Evolutionary conservation across 2,329 filamentous ascomycete species (phyloP), one percentile per base, ranked within the genome.

Genomic region (Penicillium rolfsii): DNA sequence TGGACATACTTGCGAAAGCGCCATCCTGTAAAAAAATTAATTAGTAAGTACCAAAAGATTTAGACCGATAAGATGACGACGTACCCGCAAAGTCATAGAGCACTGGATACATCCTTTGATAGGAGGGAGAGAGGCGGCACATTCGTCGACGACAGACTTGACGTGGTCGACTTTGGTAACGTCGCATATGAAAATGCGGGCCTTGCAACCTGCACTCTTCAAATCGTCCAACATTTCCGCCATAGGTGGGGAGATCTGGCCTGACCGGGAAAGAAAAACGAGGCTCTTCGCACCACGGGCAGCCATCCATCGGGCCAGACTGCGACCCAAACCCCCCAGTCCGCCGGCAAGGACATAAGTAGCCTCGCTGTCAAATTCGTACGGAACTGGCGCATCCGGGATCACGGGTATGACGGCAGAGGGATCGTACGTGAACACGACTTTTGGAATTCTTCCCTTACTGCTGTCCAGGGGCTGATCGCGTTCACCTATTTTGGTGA

Each of bases 1-100:
- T 76, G 0, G 69, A 71, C 75, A 82, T 79, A 5, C 57, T 50
- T 1, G 59, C 55, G 14, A 69, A 69, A 4, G 62, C 26, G 1
- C 61, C 62, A 45, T 69, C 67, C 67, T 69, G 16, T 3, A 12
- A 5, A 8, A 16, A 3, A 35, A 45, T 22, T 22, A 22, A 22
- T 22, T 22, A 22, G 40, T 64, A 35, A 64, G 52, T 12, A 36
- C 1, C 16, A 35, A 16, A 24, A 19, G 12, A 8, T 24, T 16
- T 40, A 12, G 2, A 9, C 5, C 0, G 1, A 16, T 9, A 14
- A 3, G 0, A 5, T 4, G 8, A 6, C 3, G 14, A 64, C 65
- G 55, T 63, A 70, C 68, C 16, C 58, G 59, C 6, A 70, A 30
- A 0, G 67, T 64, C 69, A 70, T 71, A 1, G 68, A 64, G 3